Evolutionary conservation across 176 grass and related monocot species (phyloP), one percentile per base, ranked within the genome.

Genomic region (Cocos nucifera): DNA sequence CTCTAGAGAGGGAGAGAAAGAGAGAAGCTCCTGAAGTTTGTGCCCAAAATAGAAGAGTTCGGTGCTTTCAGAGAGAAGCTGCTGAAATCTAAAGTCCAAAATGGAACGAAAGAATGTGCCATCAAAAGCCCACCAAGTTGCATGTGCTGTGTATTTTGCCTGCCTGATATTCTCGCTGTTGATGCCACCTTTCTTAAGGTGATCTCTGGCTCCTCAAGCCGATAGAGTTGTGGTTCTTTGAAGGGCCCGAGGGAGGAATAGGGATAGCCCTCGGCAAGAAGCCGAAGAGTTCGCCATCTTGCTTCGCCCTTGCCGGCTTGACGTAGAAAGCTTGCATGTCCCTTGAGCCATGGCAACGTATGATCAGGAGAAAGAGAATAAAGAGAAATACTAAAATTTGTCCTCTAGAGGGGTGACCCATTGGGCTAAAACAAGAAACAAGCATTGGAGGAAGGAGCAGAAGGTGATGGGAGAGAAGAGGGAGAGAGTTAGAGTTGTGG

Each of bases 231-330:
- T 54, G 64, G 19, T 25, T 22, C 25, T 28, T 66, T 24, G 64
- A 66, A 53, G 64, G 64, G 4, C 64, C 50, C 49, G 64, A 66
- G 16, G 64, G 64, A 29, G 64, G 64, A 24, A 66, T 20, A 5
- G 64, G 64, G 16, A 54, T 53, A 15, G 50, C 50, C 15, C 51
- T 66, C 6, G 64, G 50, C 24, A 66, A 26, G 64, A 66, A 54
- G 19, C 50, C 50, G 17, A 53, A 66, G 50, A 66, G 54, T 6
- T 17, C 17, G 24, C 19, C 23, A 5, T 17, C 52, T 17, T 14
- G 23, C 24, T 49, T 53, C 7, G 9, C 10, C 17, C 17, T 24
- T 1, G 5, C 20, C 15, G 23, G 24, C 16, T 15, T 12, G 12
- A 27, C 21, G 25, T 7, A 8, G 6, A 28, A 8, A 17, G 24